Evolutionary conservation across 768 basidiomycete species (phyloP).

Genomic region (Mycena capillaripes): DNA sequence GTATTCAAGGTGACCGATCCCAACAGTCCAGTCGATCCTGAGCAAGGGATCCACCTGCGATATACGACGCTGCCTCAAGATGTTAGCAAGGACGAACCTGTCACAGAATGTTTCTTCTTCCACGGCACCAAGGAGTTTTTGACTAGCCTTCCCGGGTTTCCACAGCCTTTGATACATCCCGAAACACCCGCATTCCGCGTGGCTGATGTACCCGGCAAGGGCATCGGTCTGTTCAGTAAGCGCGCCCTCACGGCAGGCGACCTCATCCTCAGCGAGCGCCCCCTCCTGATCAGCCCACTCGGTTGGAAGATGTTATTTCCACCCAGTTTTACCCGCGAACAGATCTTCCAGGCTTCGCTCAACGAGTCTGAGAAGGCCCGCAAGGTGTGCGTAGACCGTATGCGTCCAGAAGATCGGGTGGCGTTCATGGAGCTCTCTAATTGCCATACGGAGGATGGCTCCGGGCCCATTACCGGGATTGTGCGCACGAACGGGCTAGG

Average conservation of each 20-base stretch:
- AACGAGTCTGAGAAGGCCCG: conserved; percentile 40
- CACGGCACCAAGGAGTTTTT: conserved; percentile 26
- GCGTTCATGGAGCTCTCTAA: conserved; percentile 50
- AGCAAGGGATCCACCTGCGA: background rate
- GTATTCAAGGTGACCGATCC: background rate
- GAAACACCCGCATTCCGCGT: conserved; percentile 24
- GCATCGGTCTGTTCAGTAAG: conserved; percentile 50
- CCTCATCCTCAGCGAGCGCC: conserved; percentile 53
- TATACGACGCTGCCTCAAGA: conserved; percentile 4
- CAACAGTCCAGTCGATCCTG: background rate
- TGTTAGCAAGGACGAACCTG: conserved; percentile 1
- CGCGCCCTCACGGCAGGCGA: conserved; percentile 45
- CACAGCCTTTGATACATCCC: conserved; percentile 30
- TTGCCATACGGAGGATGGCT: conserved; percentile 47
- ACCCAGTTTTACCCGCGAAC: background rate
- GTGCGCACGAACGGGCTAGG: conserved; percentile 43
- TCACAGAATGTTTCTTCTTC: conserved; percentile 26
- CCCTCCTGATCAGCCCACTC: conserved; percentile 45
- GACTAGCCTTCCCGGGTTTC: conserved; percentile 30
- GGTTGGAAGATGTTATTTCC: background rate
- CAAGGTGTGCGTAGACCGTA: conserved; percentile 40
- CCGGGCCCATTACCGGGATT: background rate
- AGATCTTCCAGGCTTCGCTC: background rate
- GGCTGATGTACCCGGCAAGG: conserved; percentile 35
- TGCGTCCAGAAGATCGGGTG: conserved; percentile 41